Evolutionary conservation across 495 filamentous ascomycete species (phyloP).

Genomic region (Aspergillus bertholletiae): DNA sequence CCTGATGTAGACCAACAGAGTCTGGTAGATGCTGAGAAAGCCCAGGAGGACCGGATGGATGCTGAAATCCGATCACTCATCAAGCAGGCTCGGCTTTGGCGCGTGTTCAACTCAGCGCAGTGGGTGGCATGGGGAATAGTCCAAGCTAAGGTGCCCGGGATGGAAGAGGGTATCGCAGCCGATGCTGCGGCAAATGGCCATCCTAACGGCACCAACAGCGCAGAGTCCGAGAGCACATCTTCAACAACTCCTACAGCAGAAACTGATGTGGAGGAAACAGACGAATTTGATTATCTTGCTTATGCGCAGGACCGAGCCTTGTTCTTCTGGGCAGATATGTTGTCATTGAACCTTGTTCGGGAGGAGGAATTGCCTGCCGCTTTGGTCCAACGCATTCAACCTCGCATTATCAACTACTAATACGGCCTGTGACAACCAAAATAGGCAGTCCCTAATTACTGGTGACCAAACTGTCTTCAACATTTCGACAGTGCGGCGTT

Average conservation of each 20-base stretch:
- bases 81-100: conserved; percentile 79
- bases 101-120: conserved; percentile 77
- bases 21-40: conserved; percentile 51
- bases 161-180: conserved; percentile 37
- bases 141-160: conserved; percentile 78
- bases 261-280: conserved; percentile 40
- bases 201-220: neutral
- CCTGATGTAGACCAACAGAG: conserved; percentile 17
- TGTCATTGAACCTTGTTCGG: conserved; percentile 66
- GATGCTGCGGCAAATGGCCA: conserved; percentile 8
- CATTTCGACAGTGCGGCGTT: neutral
- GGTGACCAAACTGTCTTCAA: neutral
- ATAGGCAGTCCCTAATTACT: neutral
- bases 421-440: neutral
- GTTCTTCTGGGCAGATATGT: conserved; percentile 89
- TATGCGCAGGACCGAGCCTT: conserved; percentile 88
- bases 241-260: conserved; percentile 17
- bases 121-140: conserved; percentile 98
- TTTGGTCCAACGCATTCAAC: conserved; percentile 54
- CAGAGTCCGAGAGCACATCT: conserved; percentile 8
- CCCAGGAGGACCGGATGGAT: conserved; percentile 56
- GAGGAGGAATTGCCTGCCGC: conserved; percentile 68
- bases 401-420: conserved; percentile 54
- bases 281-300: conserved; percentile 86
- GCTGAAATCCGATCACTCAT: conserved; percentile 63